Evolutionary conservation across 176 grass and related monocot genomes (phyloP).

Genomic region (Luzula sylvatica): DNA sequence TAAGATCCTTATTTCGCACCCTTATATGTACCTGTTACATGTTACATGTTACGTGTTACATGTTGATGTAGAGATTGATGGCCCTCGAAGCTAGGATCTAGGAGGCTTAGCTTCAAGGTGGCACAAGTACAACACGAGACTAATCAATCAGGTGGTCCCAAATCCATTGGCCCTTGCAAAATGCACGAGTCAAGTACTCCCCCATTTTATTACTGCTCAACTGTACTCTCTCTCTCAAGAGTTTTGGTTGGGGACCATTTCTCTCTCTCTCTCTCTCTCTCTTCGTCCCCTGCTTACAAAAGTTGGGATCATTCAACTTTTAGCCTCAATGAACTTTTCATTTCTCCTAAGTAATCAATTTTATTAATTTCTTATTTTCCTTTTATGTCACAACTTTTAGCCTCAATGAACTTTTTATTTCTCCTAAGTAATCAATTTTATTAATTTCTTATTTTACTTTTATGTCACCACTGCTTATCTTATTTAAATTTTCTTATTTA

Average conservation of each 20-base stretch:
- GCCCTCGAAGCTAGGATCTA: constrained; percentile 38
- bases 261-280: constrained; percentile 1
- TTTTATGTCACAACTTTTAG: too few species aligned
- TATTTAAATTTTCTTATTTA: too few species aligned
- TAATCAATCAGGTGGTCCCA: constrained; percentile 24
- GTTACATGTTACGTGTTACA: background rate
- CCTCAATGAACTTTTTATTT: too few species aligned
- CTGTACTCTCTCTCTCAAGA: background rate
- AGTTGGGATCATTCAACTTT: too few species aligned
- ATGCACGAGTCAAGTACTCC: too few species aligned
- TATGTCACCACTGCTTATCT: too few species aligned
- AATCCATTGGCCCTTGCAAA: constrained; percentile 14
- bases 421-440: too few species aligned
- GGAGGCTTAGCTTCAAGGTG: constrained; percentile 27
- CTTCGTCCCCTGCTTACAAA: constrained; percentile 25
- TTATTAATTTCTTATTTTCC: constrained; percentile 7
- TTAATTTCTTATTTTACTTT: too few species aligned
- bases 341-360: too few species aligned
- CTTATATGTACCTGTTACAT: too few species aligned
- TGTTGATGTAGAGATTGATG: constrained; percentile 25
- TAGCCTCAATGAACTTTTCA: too few species aligned
- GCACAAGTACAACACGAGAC: constrained; percentile 9
- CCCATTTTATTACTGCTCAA: constrained; percentile 7
- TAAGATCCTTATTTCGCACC: background rate
- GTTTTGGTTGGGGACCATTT: background rate